These are phyloP conservation scores for Phytophthora tentaculata DNA, from an alignment of 352 stramenopile species.

Conservation along the genomic window DNA sequence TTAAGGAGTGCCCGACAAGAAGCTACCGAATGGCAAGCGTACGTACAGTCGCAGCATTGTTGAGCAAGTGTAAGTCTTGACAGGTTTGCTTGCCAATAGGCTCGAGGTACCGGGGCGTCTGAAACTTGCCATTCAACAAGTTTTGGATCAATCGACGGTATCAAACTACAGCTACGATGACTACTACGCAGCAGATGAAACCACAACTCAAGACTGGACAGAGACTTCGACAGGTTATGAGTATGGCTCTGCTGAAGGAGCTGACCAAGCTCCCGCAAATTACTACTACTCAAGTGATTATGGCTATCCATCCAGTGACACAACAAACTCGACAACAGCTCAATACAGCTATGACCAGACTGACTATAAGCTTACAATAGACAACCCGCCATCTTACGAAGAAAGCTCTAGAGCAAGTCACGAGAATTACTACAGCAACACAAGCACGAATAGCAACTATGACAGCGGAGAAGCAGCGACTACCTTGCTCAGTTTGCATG, in stretches of 20 bases:
- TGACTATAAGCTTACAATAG: not conserved
- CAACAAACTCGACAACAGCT: not conserved
- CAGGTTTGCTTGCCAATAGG: constrained; percentile 18
- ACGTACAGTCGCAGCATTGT: constrained; percentile 16
- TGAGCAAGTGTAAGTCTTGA: not conserved
- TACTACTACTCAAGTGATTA: constrained; percentile 28
- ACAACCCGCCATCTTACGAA: constrained; percentile 16
- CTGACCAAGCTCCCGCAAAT: constrained; percentile 2
- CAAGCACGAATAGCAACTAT: not conserved
- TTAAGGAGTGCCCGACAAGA: constrained; percentile 51
- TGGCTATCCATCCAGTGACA: constrained; percentile 11
- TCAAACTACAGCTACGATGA: constrained; percentile 32
- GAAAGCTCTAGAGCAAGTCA: constrained; percentile 7
- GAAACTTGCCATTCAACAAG: constrained; percentile 72
- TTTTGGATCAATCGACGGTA: constrained; percentile 47
- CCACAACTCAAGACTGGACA: constrained; percentile 11
- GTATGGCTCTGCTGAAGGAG: constrained; percentile 15
- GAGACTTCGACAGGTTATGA: constrained; percentile 11
- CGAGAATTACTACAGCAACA: constrained; percentile 18
- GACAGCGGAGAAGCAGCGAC: constrained; percentile 22
- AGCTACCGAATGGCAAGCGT: constrained; percentile 60
- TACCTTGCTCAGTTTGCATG: constrained; percentile 29
- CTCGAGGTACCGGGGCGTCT: constrained; percentile 59
- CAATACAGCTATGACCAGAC: constrained; percentile 12
- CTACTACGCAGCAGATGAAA: constrained; percentile 28